Conservation (phyloP, 78 protist species). For the Protostelium mycophagum region DNA sequence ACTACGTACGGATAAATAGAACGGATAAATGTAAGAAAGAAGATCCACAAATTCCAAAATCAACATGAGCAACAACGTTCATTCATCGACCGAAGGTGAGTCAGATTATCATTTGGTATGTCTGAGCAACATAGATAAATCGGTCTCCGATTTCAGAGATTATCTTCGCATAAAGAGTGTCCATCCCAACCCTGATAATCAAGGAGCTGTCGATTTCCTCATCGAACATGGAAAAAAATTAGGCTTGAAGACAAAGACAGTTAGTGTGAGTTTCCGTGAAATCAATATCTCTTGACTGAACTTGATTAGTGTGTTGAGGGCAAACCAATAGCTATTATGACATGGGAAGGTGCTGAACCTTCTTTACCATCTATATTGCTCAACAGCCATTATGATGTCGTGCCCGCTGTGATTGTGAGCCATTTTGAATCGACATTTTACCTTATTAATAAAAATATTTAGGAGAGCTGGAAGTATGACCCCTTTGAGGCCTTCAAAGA, state of each 20-base stretch:
- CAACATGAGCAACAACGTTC: too few species aligned
- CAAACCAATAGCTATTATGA: conserved; percentile 51
- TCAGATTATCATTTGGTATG: too few species aligned
- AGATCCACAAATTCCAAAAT: too few species aligned
- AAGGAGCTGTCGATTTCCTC: conserved; percentile 32
- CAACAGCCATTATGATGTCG: conserved; percentile 85
- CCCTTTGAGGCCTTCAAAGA: conserved; percentile 54
- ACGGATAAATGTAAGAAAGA: too few species aligned
- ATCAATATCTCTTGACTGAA: neutral
- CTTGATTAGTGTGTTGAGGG: neutral
- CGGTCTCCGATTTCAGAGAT: conserved; percentile 48
- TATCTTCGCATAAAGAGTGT: conserved; percentile 48
- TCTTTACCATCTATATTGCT: conserved; percentile 51
- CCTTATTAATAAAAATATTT: too few species aligned
- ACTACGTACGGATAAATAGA: too few species aligned
- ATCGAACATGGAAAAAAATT: conserved; percentile 43
- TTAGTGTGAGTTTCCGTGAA: neutral
- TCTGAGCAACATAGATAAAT: too few species aligned
- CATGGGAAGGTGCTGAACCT: conserved; percentile 58
- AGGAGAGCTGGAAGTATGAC: conserved; percentile 53
- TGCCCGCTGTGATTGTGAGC: conserved; percentile 53
- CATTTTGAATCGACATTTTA: neutral
- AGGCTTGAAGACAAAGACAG: conserved; percentile 35
- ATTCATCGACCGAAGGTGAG: too few species aligned
- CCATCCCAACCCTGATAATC: conserved; percentile 56